Evolutionary conservation across 768 basidiomycete species (phyloP), one percentile per base, ranked within the genome.

Genomic region (Hygrophorus pudorinus): DNA sequence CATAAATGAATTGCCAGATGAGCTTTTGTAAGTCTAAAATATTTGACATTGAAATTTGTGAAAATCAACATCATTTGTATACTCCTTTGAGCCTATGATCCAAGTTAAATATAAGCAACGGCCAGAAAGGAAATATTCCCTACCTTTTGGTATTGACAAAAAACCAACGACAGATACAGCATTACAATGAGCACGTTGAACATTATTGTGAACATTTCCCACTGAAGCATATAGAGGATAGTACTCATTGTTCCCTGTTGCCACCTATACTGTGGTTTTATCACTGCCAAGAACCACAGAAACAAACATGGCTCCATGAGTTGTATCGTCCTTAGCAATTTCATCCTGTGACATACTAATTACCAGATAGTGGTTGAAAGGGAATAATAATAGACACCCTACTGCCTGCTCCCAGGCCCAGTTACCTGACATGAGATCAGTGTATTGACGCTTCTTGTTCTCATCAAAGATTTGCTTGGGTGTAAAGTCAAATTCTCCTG

Each of bases 341-440:
- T 41, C 24, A 39, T 47, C 53, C 57, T 50, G 16, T 13, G 3
- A n/a, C 2, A 34, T 11, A 14, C 12, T 3, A 8, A 34, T 3
- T n/a, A n/a, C n/a, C n/a, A 20, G n/a, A 14, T 36, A 13, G 34
- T 20, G n/a, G 10, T 16, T 10, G 2, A 9, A 10, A 5, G 11
- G 4, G 13, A 16, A 38, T 13, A 36, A 7, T 20, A 38, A 14
- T 29, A 48, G 18, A 29, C 53, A n/a, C n/a, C 53, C 4, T 30
- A 62, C 64, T 9, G 59, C 62, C 38, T 73, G 67, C 5, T 52
- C 42, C 66, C 65, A 72, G 3, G 63, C 63, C 53, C 58, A 71
- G 27, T 65, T 54, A 2, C 64, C 70, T 0, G 66, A 67, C 64
- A 71, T 68, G 13, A 72, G 50, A 51, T 71, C 54, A 2, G 29